Evolutionary conservation across 208 protist genomes (phyloP), one percentile per base, ranked within the genome.

Genomic region (Angomonas desouzai): DNA sequence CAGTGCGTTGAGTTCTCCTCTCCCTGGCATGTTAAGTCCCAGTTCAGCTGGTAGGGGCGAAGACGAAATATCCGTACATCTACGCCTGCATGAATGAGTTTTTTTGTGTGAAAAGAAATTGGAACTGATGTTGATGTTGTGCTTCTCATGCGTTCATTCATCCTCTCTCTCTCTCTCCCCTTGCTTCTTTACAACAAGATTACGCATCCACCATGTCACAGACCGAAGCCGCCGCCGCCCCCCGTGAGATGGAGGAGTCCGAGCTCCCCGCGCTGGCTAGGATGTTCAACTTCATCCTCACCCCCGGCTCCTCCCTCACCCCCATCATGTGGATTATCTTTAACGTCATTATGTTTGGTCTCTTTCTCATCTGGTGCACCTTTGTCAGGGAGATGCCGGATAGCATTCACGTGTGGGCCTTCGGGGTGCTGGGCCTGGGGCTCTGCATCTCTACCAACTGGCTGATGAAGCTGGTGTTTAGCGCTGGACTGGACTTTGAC

Each of bases 361-460:
- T 96, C 13, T 85, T 91, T 48, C 25, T 71, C 3, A 72, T 83
- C 40, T 96, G 90, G 90, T 13, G 88, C 38, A 79, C 73, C 53
- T 89, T 96, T 64, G 77, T 92, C 25, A 74, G 79, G 30, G 32
- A 79, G 40, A 83, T 96, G 77, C 90, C 87, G 6, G 62, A 59
- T 3, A 92, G 82, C 62, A 75, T 93, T 30, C 90, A 96, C 64
- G 71, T 96, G 3, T 96, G 90, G 90, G 78, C 76, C 1, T 96
- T 96, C 70, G 86, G 86, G n/a, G 65, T 93, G 23, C 74, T 96
- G n/a, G 81, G 79, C 1, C 45, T 84, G 4, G 90, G 90, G 16
- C 76, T 96, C 40, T 69, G 76, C 1, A 61, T 77, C 27, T 93
- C 86, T 0, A 96, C 90, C 20, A 96, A 96, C 63, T 96, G 90